Percentiles rank a stretch among this genome's conserved stretches.
These are phyloP conservation scores for Phylloporus arenicola DNA, from an alignment of 768 basidiomycete genomes.

Conservation along the genomic window DNA sequence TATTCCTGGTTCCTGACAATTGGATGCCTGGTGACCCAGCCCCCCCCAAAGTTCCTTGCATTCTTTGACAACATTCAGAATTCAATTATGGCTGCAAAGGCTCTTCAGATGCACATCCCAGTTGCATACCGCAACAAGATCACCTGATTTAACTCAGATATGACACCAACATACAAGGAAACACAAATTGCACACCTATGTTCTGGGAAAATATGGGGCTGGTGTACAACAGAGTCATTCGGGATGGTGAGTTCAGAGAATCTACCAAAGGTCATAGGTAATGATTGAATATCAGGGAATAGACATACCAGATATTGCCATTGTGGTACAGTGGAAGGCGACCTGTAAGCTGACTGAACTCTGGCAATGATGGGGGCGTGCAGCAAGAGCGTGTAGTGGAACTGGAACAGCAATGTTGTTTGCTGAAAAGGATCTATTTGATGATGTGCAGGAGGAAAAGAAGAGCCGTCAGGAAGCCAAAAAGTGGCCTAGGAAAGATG, in stretches of 20 bases:
- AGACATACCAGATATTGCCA: conserved; percentile 30
- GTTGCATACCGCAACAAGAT: too few relatives aligned
- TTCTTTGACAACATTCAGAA: too few relatives aligned
- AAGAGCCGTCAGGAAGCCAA: background rate
- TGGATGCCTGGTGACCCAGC: too few relatives aligned
- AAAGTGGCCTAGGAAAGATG: background rate
- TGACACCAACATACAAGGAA: conserved; percentile 18
- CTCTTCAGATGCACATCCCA: too few relatives aligned
- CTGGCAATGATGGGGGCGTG: background rate
- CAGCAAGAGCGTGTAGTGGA: background rate
- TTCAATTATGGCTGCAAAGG: too few relatives aligned
- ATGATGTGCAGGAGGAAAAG: background rate
- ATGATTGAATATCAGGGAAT: conserved; percentile 25
- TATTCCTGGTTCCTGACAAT: too few relatives aligned
- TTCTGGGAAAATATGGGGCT: conserved; percentile 17
- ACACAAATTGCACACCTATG: conserved; percentile 6
- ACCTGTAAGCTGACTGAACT: conserved; percentile 14
- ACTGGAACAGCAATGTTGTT: background rate
- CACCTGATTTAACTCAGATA: too few relatives aligned
- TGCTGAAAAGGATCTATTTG: background rate
- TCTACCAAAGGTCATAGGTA: too few relatives aligned
- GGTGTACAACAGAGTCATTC: conserved; percentile 31
- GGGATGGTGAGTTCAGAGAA: conserved; percentile 29
- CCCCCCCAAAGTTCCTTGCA: too few relatives aligned
- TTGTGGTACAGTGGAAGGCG: conserved; percentile 33